Conservation (phyloP, 768 basidiomycete species). For the Macrolepiota albuminosa region DNA sequence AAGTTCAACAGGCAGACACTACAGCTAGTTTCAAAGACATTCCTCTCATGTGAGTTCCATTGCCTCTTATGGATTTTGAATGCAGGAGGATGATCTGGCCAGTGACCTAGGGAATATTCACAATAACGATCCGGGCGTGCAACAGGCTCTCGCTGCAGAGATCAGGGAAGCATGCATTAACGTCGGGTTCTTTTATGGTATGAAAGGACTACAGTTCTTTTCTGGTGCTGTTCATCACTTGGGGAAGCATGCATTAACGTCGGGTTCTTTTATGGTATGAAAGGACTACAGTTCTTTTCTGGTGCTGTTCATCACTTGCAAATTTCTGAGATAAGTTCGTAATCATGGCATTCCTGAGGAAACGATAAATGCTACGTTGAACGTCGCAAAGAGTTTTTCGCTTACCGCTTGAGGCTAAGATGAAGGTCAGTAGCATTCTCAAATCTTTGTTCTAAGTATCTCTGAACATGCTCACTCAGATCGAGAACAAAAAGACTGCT, state of each 20-base stretch:
- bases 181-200: slow-evolving; percentile 85
- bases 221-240: slow-evolving; percentile 25
- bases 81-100: not conserved
- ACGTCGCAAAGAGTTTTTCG: slow-evolving; percentile 59
- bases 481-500: slow-evolving; percentile 59
- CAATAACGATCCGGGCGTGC: slow-evolving; percentile 29
- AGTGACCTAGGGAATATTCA: slow-evolving; percentile 42
- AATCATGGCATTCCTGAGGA: slow-evolving; percentile 70
- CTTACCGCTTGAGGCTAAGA: slow-evolving; percentile 57
- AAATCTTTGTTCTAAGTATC: not conserved
- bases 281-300: not conserved
- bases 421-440: slow-evolving; percentile 41
- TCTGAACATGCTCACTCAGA: slow-evolving; percentile 29
- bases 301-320: not conserved
- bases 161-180: slow-evolving; percentile 74
- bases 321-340: slow-evolving; percentile 41
- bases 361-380: slow-evolving; percentile 39
- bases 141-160: slow-evolving; percentile 44
- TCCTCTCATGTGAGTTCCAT: slow-evolving; percentile 31
- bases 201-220: slow-evolving; percentile 1
- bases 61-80: not conserved
- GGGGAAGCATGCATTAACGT: slow-evolving; percentile 75
- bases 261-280: slow-evolving; percentile 79
- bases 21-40: slow-evolving; percentile 29
- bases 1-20: slow-evolving; percentile 16